phyloP scores from a whole-genome alignment of 2,329 filamentous ascomycete genomes.

The Leptographium lundbergii region DNA sequence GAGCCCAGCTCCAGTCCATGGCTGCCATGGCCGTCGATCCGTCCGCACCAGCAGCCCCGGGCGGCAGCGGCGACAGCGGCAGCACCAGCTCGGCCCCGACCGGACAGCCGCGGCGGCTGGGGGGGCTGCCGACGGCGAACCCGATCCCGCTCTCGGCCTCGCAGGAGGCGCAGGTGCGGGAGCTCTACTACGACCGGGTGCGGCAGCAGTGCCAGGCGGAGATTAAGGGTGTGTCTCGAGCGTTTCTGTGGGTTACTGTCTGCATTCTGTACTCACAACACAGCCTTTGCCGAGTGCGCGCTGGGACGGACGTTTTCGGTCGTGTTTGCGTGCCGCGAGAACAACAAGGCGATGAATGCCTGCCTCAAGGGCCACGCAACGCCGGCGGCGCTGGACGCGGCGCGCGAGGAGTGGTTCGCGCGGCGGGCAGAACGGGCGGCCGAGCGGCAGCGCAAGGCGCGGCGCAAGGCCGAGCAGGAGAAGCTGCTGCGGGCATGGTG shows the following conservation, averaged over 20 bases:
- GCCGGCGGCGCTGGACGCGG: slow-evolving; percentile 71
- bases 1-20: slow-evolving; percentile 13
- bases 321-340: slow-evolving; percentile 69
- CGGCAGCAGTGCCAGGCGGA: slow-evolving; percentile 62
- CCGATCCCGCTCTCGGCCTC: slow-evolving; percentile 71
- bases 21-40: slow-evolving; percentile 28
- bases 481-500: slow-evolving; percentile 56
- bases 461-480: slow-evolving; percentile 48
- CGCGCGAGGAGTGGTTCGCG: slow-evolving; percentile 87
- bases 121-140: slow-evolving; percentile 50
- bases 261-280: neutral
- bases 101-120: neutral
- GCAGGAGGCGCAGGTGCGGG: slow-evolving; percentile 71
- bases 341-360: slow-evolving; percentile 78
- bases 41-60: slow-evolving; percentile 16
- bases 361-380: slow-evolving; percentile 88
- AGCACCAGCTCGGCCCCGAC: neutral
- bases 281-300: slow-evolving; percentile 88
- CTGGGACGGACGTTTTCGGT: slow-evolving; percentile 75
- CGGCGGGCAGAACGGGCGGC: slow-evolving; percentile 56
- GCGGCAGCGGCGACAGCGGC: slow-evolving; percentile 15
- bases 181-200: slow-evolving; percentile 70
- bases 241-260: neutral
- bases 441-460: slow-evolving; percentile 51
- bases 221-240: slow-evolving; percentile 49